Conservation (phyloP, 352 stramenopile genomes). For the Thalassiosira sp. region DNA sequence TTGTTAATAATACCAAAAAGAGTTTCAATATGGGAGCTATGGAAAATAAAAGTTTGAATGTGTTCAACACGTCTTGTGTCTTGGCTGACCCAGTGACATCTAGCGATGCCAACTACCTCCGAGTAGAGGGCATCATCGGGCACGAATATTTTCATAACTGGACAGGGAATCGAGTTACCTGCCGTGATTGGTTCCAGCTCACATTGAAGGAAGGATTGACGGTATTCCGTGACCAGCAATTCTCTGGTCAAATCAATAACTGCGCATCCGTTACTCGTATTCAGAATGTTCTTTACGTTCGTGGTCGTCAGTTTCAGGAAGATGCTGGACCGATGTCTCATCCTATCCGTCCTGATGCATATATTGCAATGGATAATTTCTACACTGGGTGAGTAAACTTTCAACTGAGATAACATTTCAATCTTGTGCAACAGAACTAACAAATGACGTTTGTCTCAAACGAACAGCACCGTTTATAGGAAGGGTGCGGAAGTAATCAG, state of each 20-base stretch:
- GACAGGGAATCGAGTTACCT: slow-evolving; percentile 87
- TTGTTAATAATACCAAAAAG: too few relatives aligned
- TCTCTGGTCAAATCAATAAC: slow-evolving; percentile 64
- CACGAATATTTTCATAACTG: slow-evolving; percentile 90
- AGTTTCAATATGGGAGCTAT: slow-evolving; percentile 90
- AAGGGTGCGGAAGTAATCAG: slow-evolving; percentile 88
- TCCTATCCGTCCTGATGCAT: slow-evolving; percentile 86
- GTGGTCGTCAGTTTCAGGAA: slow-evolving; percentile 84
- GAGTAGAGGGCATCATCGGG: slow-evolving; percentile 84
- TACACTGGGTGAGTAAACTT: slow-evolving; percentile 84
- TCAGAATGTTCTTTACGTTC: slow-evolving; percentile 80
- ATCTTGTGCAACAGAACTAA: not conserved
- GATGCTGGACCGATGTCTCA: slow-evolving; percentile 86
- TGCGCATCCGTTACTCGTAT: slow-evolving; percentile 85
- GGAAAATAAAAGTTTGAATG: slow-evolving; percentile 87
- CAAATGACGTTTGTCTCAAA: not conserved
- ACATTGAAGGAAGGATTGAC: slow-evolving; percentile 90
- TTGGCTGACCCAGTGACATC: slow-evolving; percentile 84
- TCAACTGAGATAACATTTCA: not conserved
- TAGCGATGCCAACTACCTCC: slow-evolving; percentile 85
- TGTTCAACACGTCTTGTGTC: slow-evolving; percentile 89
- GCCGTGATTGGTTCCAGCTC: slow-evolving; percentile 89
- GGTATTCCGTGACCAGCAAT: slow-evolving; percentile 86
- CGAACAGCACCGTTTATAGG: slow-evolving; percentile 83
- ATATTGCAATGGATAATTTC: slow-evolving; percentile 90